Base-by-base conservation (phyloP, 2,329 filamentous ascomycete genomes). In the Cordyceps farinosa region DNA sequence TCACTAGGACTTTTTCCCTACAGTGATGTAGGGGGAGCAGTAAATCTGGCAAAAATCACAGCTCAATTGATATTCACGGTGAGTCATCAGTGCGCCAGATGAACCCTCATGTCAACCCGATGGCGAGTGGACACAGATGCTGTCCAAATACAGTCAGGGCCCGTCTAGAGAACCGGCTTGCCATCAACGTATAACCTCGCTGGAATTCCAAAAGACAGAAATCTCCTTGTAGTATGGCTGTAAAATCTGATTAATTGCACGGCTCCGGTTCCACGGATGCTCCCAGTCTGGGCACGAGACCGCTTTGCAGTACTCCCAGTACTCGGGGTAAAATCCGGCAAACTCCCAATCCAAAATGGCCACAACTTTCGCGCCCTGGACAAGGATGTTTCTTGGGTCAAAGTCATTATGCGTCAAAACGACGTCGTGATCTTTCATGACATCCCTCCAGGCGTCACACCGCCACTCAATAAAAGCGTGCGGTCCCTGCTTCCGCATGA, bases 311-410 rank as follows among this genome's bases (percentile, higher is more conserved):
- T 61, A 64, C 32, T 64, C 62, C 62, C 56, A 64, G 48, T 61
- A 64, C 32, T 61, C 55, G 27, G 62, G 62, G 47, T 64, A 61
- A 27, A 51, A 64, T 13, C 62, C 62, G 1, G 62, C 61, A 50
- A 61, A 58, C 47, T 64, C 36, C 62, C 62, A 61, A 51, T 64
- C 62, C 52, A 64, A 55, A 15, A 60, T 58, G n/a, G 73, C 77
- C 42, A 64, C 42, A 29, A 61, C 34, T 5, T 52, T 52, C 8
- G 59, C 42, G n/a, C 17, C 47, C 3, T 42, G 59, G 10, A 64
- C 52, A 22, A 64, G 40, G 47, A 64, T 61, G 29, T 61, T 64
- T 27, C 62, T 64, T 7, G 56, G 62, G n/a, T 64, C 56, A 30
- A 64, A 58, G 54, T 64, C 62, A 32, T 50, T 40, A 36, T 64